A percentile compares a stretch with the other conserved stretches of the same genome.
phyloP scores from a whole-genome alignment of 2,329 filamentous ascomycete species.

The Fusarium fujikuroi region DNA sequence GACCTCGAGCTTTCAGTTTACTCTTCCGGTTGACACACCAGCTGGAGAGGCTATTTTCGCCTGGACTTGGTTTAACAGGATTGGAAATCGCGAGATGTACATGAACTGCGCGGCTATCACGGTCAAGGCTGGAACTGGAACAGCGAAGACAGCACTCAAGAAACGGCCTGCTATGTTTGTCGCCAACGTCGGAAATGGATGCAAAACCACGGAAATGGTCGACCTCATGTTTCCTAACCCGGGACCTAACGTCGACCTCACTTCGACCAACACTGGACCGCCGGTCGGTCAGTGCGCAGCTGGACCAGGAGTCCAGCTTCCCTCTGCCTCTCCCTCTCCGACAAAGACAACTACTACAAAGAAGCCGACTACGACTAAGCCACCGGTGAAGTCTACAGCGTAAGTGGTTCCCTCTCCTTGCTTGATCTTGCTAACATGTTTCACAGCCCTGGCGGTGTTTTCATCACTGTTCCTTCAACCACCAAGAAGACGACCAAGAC shows the following conservation, averaged over 20 bases:
- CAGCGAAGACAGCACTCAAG: constrained; percentile 53
- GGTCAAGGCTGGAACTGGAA: constrained; percentile 57
- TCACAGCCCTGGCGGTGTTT: constrained; percentile 19
- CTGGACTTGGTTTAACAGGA: constrained; percentile 81
- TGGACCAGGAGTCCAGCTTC: constrained; percentile 34
- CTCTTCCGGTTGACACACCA: constrained; percentile 61
- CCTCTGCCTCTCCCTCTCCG: constrained; percentile 19
- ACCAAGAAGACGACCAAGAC: constrained; percentile 29
- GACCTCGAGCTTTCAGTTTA: constrained; percentile 69
- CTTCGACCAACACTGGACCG: constrained; percentile 45
- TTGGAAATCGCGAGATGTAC: constrained; percentile 85
- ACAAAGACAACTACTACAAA: constrained; percentile 9
- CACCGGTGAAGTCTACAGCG: constrained; percentile 19
- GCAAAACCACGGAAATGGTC: constrained; percentile 54
- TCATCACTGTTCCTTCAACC: constrained; percentile 14
- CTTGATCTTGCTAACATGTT: not conserved
- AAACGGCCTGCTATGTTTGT: constrained; percentile 74
- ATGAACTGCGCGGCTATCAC: constrained; percentile 82
- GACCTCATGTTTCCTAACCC: constrained; percentile 74
- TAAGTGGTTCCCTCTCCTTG: not conserved
- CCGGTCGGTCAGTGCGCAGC: constrained; percentile 33
- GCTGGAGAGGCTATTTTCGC: constrained; percentile 71
- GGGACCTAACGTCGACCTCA: constrained; percentile 50
- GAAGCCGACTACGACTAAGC: constrained; percentile 4
- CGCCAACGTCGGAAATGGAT: constrained; percentile 68